A percentile compares a stretch with the other conserved stretches of the same genome.
phyloP scores from a whole-genome alignment of 1,139 yeast species.

The Scheffersomyces insectosa region DNA sequence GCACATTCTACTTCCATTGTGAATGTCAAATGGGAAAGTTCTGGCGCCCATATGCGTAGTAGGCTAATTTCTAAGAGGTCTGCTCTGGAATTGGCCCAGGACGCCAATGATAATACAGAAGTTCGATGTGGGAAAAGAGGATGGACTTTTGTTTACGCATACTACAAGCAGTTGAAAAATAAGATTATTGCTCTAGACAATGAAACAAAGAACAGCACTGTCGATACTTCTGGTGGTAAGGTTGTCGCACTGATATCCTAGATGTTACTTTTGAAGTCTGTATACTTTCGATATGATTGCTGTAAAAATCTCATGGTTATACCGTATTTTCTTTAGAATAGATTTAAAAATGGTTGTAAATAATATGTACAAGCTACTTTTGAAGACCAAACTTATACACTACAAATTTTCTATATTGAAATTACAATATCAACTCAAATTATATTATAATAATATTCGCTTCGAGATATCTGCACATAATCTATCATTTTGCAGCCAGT shows the following conservation, averaged over 20 bases:
- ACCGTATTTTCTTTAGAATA: not conserved
- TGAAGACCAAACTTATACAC: not conserved
- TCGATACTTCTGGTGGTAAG: not conserved
- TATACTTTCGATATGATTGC: not conserved
- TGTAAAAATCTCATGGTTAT: not conserved
- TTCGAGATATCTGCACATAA: not conserved
- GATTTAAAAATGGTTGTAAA: not conserved
- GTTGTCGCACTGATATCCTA: not conserved
- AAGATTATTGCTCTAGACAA: not conserved
- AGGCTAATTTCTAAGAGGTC: not conserved
- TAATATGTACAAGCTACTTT: not conserved
- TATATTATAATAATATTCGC: not conserved
- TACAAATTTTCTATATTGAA: too few relatives aligned
- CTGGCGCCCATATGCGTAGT: not conserved
- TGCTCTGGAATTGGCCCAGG: not conserved
- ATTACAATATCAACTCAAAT: not conserved
- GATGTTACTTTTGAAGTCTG: not conserved
- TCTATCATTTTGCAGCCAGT: slow-evolving; percentile 1
- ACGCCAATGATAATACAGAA: not conserved
- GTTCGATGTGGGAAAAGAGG: not conserved
- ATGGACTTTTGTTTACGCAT: not conserved
- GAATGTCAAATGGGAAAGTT: slow-evolving; percentile 1
- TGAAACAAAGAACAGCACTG: not conserved
- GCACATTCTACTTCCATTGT: too few relatives aligned
- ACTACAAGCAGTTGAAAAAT: not conserved